Evolutionary conservation across 352 stramenopile species (phyloP).

Genomic region (Thraustotheca clavata): DNA sequence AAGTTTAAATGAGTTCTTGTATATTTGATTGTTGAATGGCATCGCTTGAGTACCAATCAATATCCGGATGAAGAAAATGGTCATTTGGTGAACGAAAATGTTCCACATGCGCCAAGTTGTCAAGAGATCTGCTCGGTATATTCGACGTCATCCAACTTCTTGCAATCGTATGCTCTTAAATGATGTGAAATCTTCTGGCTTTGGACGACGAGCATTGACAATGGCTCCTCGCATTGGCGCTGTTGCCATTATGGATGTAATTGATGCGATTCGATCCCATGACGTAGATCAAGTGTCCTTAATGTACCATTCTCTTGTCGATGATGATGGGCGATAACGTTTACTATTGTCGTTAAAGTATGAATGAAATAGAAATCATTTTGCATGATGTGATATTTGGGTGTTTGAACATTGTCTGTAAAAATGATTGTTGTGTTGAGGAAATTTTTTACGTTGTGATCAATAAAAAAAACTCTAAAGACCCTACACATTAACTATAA

Average conservation of each 20-base stretch:
- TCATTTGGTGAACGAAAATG: neutral
- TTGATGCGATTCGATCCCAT: neutral
- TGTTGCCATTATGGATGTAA: neutral
- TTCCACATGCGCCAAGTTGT: slow-evolving; percentile 14
- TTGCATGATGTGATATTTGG: no score
- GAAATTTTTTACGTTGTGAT: no score
- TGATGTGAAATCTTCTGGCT: neutral
- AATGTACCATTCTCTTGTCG: slow-evolving; percentile 10
- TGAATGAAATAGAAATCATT: no score
- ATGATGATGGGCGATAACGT: slow-evolving; percentile 20
- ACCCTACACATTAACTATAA: no score
- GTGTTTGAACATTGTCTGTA: no score
- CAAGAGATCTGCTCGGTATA: slow-evolving; percentile 13
- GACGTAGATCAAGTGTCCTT: neutral
- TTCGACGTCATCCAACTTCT: slow-evolving; percentile 13
- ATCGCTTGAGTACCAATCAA: no score
- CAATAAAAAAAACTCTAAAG: no score
- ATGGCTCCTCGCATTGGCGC: neutral
- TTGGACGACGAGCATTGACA: neutral
- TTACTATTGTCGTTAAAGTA: neutral
- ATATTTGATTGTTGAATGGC: no score
- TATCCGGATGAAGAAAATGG: no score
- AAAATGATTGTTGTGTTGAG: no score
- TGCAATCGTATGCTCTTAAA: neutral
- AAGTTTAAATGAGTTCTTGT: no score